phyloP scores from a whole-genome alignment of 352 stramenopile species.

The Globisporangium viniferum region DNA sequence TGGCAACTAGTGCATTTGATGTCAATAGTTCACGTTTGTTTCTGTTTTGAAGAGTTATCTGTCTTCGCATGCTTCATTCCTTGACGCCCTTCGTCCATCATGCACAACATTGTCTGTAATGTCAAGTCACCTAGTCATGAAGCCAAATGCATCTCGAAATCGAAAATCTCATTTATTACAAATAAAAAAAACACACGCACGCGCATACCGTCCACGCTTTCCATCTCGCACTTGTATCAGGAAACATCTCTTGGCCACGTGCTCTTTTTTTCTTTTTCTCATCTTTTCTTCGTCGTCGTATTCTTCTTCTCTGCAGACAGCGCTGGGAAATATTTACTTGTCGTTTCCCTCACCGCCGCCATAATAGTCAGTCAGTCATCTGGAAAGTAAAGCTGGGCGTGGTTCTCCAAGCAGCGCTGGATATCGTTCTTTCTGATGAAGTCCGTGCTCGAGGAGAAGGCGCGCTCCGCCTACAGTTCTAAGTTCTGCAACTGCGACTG shows the following conservation, averaged over 20 bases:
- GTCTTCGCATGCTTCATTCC: not conserved
- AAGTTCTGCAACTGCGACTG: slow-evolving; percentile 72
- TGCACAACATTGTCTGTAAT: not conserved
- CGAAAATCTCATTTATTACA: slow-evolving; percentile 28
- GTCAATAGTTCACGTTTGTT: slow-evolving; percentile 5
- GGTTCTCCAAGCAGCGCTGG: slow-evolving; percentile 1
- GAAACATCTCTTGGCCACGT: slow-evolving; percentile 9
- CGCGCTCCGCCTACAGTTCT: slow-evolving; percentile 56
- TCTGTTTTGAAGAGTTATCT: not conserved
- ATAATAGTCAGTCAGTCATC: slow-evolving; percentile 4
- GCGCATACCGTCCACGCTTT: slow-evolving; percentile 11
- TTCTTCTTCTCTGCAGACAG: not conserved
- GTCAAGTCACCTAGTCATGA: not conserved
- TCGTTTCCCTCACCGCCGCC: slow-evolving; percentile 3
- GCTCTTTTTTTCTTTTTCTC: slow-evolving; percentile 10
- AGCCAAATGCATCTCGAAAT: slow-evolving; percentile 2
- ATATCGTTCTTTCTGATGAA: slow-evolving; percentile 16
- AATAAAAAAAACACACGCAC: slow-evolving; percentile 32
- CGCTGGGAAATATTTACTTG: slow-evolving; percentile 8
- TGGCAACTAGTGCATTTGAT: slow-evolving; percentile 5
- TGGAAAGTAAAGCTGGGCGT: slow-evolving; percentile 5
- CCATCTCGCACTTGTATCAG: slow-evolving; percentile 30
- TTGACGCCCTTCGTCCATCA: not conserved
- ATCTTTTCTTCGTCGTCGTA: not conserved
- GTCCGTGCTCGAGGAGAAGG: slow-evolving; percentile 10